Base-by-base conservation (phyloP, 257 asterid species). In the Verbascum thapsus region DNA sequence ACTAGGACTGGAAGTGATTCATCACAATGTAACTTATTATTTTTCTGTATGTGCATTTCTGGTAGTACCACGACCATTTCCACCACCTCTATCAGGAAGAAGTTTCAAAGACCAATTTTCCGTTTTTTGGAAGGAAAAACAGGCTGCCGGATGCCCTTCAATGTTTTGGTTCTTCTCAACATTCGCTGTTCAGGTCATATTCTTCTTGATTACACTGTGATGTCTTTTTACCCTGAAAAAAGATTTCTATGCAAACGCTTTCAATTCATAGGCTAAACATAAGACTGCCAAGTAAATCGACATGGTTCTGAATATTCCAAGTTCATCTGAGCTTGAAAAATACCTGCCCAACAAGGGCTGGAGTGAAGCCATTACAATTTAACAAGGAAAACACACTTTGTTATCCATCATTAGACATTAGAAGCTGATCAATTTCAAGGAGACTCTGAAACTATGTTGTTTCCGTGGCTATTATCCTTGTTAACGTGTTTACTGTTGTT, bases 1-100 rank as follows among this genome's bases (percentile, higher is more conserved):
- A 19, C 50, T n/a, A 17, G 53, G 18, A 32, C 39, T 18, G 12
- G 32, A 38, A 45, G 37, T 19, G 18, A 12, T 47, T 49, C 48
- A 68, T 26, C 62, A 63, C 52, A 22, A 65, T 42, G 47, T 66
- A 23, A 53, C 76, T 74, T 66, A 65, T 78, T 13, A 32, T 58
- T 58, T 74, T 69, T 65, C 64, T 53, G 61, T 61, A 52, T 54
- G 61, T 81, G 78, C 54, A 57, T 69, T 68, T 70, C 70, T 70
- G 58, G 64, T 68, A 94, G 97, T 94, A 84, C 96, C 96, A 58
- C 96, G 81, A 69, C 96, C 90, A 61, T 84, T 87, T 67, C 96
- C 96, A 65, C 95, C 91, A 57, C 92, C 88, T 73, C 71, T 74
- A 76, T 90, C 96, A 70, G 88, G 83, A 80, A 72, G 78, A 71